phyloP scores from a whole-genome alignment of 768 basidiomycete species.

The Tephrocybe sp. region DNA sequence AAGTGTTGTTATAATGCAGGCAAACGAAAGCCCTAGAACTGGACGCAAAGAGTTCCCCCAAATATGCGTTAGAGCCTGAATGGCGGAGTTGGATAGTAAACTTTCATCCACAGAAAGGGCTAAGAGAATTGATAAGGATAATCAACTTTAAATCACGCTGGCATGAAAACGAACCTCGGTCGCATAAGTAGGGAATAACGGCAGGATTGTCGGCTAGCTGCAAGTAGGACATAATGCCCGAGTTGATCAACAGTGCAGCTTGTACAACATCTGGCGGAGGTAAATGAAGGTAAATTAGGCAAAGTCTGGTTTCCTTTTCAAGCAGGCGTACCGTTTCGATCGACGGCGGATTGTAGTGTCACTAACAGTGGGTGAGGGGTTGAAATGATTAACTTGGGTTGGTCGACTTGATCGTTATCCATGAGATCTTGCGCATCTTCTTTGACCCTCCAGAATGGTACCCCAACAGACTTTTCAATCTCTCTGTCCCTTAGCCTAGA shows the following conservation, averaged over 20 bases:
- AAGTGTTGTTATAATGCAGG: conserved; percentile 35
- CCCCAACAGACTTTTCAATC: conserved; percentile 25
- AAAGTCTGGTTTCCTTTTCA: neutral
- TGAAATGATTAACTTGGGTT: conserved; percentile 15
- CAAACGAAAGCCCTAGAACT: conserved; percentile 31
- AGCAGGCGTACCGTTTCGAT: conserved; percentile 31
- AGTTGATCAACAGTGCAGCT: conserved; percentile 39
- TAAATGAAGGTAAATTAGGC: conserved; percentile 5
- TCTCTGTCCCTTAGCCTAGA: conserved; percentile 24
- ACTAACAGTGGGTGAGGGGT: conserved; percentile 21
- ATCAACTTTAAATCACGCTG: neutral
- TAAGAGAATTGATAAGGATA: conserved; percentile 17
- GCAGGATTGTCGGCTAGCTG: conserved; percentile 26
- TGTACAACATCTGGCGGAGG: conserved; percentile 37
- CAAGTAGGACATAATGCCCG: conserved; percentile 37
- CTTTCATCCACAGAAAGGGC: conserved; percentile 25
- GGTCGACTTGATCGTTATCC: conserved; percentile 11
- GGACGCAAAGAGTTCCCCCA: conserved; percentile 23
- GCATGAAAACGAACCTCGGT: conserved; percentile 33
- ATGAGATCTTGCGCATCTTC: conserved; percentile 13
- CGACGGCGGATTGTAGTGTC: conserved; percentile 31
- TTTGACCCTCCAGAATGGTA: conserved; percentile 28
- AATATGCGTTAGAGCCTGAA: conserved; percentile 31
- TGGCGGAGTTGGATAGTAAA: conserved; percentile 25
- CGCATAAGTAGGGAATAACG: conserved; percentile 40